A percentile compares a stretch with the other conserved stretches of the same genome.
These are phyloP conservation scores for Pseudonectria foliicola DNA, from an alignment of 2,329 filamentous ascomycete species.

Conservation along the genomic window DNA sequence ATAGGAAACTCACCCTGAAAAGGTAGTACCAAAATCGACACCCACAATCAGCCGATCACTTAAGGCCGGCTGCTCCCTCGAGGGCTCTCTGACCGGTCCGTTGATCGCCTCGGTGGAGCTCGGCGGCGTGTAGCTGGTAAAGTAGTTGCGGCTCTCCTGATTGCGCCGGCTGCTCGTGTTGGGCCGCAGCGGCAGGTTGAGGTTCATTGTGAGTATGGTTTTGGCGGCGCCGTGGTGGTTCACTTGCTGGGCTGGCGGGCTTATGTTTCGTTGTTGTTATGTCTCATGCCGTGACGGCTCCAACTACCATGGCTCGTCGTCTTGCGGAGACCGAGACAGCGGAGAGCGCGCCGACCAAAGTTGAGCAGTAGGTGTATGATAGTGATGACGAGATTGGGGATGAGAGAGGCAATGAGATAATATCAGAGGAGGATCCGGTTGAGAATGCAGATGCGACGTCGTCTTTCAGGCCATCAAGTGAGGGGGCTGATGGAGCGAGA, in stretches of 20 bases:
- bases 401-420: too few relatives aligned
- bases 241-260: too few relatives aligned
- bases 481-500: too few relatives aligned
- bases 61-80: constrained; percentile 42
- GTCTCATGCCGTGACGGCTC: constrained; percentile 8
- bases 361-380: too few relatives aligned
- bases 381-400: too few relatives aligned
- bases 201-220: constrained; percentile 33
- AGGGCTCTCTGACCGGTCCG: constrained; percentile 50
- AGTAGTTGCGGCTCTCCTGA: constrained; percentile 49
- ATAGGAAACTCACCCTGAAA: constrained; percentile 65
- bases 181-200: constrained; percentile 45
- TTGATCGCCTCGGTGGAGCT: constrained; percentile 57
- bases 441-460: too few relatives aligned
- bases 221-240: constrained; percentile 1
- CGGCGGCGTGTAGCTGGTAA: constrained; percentile 46
- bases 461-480: too few relatives aligned
- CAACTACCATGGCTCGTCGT: constrained; percentile 5
- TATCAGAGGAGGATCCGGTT: too few relatives aligned
- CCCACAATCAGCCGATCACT: constrained; percentile 67
- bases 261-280: neutral
- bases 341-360: too few relatives aligned
- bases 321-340: too few relatives aligned
- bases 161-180: constrained; percentile 41
- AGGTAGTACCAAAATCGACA: constrained; percentile 80